Conservation (phyloP, 208 protist genomes). For the Entamoeba invadens region DNA sequence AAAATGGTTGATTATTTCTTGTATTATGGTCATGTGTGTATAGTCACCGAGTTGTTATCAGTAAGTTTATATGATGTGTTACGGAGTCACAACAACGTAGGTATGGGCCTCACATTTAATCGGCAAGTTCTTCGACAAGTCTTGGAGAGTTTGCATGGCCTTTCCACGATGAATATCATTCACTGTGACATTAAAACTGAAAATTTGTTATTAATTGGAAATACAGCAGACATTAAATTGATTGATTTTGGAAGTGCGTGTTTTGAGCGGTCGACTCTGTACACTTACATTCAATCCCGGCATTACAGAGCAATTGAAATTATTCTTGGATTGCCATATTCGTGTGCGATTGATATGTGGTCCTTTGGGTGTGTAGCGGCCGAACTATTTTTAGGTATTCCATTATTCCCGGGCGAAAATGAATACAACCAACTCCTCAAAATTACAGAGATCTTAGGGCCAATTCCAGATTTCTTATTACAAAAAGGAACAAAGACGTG, state of each 20-base stretch:
- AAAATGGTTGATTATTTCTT: neutral
- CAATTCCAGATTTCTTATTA: neutral
- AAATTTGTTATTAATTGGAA: slow-evolving; percentile 50
- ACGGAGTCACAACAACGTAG: slow-evolving; percentile 51
- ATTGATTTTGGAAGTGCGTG: slow-evolving; percentile 24
- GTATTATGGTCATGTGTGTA: neutral
- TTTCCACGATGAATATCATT: slow-evolving; percentile 28
- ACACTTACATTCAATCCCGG: slow-evolving; percentile 74
- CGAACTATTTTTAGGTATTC: slow-evolving; percentile 49
- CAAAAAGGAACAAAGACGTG: neutral
- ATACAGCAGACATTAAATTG: neutral
- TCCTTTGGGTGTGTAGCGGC: slow-evolving; percentile 48
- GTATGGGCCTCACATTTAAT: slow-evolving; percentile 42
- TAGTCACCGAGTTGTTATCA: neutral
- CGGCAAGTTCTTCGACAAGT: slow-evolving; percentile 34
- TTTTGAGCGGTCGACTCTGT: slow-evolving; percentile 54
- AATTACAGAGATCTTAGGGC: slow-evolving; percentile 42
- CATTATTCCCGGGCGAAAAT: slow-evolving; percentile 44
- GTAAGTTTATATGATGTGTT: slow-evolving; percentile 63
- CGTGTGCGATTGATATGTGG: slow-evolving; percentile 47
- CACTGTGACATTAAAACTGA: slow-evolving; percentile 55
- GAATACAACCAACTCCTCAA: slow-evolving; percentile 43
- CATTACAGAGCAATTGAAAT: slow-evolving; percentile 76
- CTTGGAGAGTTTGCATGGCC: slow-evolving; percentile 15
- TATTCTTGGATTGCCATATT: slow-evolving; percentile 41